A percentile compares a stretch with the other conserved stretches of the same genome.
Conservation (phyloP, 192 early-diverging fungal genomes). For the Chytriomyces sp. region DNA sequence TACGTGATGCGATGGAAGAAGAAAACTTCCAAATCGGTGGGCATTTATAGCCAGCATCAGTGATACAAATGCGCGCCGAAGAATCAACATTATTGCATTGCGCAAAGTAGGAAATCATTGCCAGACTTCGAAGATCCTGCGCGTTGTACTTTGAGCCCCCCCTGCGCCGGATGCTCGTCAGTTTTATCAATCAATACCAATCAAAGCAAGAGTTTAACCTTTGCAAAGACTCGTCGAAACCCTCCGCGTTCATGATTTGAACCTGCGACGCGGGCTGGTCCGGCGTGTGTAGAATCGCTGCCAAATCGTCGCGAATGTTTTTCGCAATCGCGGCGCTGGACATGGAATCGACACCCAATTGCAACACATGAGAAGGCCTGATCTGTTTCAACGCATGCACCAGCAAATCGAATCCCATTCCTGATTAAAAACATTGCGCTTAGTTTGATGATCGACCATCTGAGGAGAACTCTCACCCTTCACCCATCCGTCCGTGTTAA, state of each 20-base stretch:
- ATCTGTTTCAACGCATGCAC: constrained; percentile 65
- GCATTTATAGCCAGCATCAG: too few species aligned
- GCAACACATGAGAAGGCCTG: constrained; percentile 74
- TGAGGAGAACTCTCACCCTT: constrained; percentile 59
- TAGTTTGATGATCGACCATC: too few species aligned
- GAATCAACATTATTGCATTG: neutral
- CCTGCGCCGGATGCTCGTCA: neutral
- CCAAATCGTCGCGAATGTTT: constrained; percentile 26
- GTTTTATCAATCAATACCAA: neutral
- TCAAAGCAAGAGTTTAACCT: neutral
- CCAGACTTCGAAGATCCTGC: constrained; percentile 68
- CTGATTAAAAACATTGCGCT: constrained; percentile 34
- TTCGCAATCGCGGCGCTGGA: constrained; percentile 2
- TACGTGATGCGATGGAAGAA: constrained; percentile 16
- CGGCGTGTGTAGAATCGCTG: neutral
- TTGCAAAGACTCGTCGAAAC: constrained; percentile 30
- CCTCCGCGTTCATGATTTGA: constrained; percentile 39
- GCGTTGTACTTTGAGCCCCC: constrained; percentile 60
- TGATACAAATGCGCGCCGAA: too few species aligned
- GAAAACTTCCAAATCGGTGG: constrained; percentile 40
- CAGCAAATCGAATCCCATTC: constrained; percentile 84
- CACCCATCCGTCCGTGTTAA: constrained; percentile 96
- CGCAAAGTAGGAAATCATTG: constrained; percentile 76
- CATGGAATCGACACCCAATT: constrained; percentile 35
- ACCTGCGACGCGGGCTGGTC: constrained; percentile 1